Base-by-base conservation (phyloP, 1,284 basidiomycete species). In the Ceratobasidium sp. region DNA sequence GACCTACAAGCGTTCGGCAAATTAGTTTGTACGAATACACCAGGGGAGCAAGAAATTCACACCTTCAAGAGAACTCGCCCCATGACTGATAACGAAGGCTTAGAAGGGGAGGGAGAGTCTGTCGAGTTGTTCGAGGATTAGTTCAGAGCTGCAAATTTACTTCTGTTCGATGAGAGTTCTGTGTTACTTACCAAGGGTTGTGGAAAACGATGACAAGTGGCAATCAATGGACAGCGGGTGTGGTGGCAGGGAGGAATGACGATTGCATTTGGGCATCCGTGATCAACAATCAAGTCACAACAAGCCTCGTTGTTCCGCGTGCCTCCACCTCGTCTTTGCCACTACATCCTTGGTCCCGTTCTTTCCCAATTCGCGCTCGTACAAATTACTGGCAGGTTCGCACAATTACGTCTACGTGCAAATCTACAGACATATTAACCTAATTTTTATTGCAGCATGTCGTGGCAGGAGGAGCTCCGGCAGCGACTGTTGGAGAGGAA, bases 51-150 rank as follows among this genome's bases (percentile, higher is more conserved):
- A 38, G 52, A 41, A 16, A 30, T 11, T 79, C 82, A 63, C 73
- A 96, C 96, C 90, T 99, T 99, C 82, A 99, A 90, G 73, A 99
- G 87, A 79, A 98, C 96, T 78, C 92, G 91, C 79, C 92, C 91
- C 92, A 94, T 93, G 73, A 71, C 75, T 75, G 76, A 74, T 47
- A 44, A 43, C 47, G 62, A 26, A 46, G 55, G 44, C 41, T 30
- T 35, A 41, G 14, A 54, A 62, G 55, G 21, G 62, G 30, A 69
- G 41, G 54, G 16, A 30, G 58, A 32, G 49, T 41, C 26, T 41
- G 55, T n/a, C 46, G 32, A 57, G n/a, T 35, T 5, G 38, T 18
- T 18, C 11, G 35, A 28, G 43, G 35, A 47, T 28, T 47, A 58
- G 72, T 74, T 50, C 41, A 74, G 58, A 72, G 59, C 67, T 70